A percentile compares a stretch with the other conserved stretches of the same genome.
These are phyloP conservation scores for Centaurea solstitialis DNA, from an alignment of 129 eudicot genomes.

Conservation along the genomic window DNA sequence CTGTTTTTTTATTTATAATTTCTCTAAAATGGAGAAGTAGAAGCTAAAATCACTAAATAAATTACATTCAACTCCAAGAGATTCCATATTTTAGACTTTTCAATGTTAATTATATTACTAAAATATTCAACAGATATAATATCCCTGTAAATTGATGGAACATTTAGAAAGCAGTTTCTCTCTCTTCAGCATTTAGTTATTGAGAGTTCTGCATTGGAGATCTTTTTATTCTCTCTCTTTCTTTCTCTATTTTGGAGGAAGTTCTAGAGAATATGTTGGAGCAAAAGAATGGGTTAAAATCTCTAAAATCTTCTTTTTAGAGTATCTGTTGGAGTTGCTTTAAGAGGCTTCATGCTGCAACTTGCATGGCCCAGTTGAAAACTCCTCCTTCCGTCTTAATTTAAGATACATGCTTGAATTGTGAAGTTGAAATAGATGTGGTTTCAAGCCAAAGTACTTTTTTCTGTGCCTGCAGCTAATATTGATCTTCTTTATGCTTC, in stretches of 20 bases:
- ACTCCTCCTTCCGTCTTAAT: background rate
- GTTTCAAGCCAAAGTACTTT: background rate
- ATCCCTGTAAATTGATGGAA: no score
- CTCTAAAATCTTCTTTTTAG: background rate
- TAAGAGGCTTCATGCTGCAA: background rate
- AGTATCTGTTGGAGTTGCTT: background rate
- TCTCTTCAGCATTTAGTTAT: background rate
- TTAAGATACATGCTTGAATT: constrained; percentile 1
- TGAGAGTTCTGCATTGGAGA: background rate
- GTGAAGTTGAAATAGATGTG: background rate
- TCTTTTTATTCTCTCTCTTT: background rate
- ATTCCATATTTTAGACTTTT: no score
- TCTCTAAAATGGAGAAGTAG: no score
- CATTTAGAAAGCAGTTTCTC: no score
- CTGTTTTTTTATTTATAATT: no score
- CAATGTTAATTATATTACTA: no score
- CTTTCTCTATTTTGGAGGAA: background rate
- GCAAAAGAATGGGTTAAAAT: background rate
- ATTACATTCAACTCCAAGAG: no score
- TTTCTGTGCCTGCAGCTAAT: background rate
- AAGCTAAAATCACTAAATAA: no score
- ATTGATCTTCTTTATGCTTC: constrained; percentile 30
- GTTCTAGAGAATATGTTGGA: background rate
- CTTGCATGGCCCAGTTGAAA: background rate
- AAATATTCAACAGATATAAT: no score